Evolutionary conservation across 495 filamentous ascomycete species (phyloP), one percentile per base, ranked within the genome.

Genomic region (Sabuloglossum arenarium): DNA sequence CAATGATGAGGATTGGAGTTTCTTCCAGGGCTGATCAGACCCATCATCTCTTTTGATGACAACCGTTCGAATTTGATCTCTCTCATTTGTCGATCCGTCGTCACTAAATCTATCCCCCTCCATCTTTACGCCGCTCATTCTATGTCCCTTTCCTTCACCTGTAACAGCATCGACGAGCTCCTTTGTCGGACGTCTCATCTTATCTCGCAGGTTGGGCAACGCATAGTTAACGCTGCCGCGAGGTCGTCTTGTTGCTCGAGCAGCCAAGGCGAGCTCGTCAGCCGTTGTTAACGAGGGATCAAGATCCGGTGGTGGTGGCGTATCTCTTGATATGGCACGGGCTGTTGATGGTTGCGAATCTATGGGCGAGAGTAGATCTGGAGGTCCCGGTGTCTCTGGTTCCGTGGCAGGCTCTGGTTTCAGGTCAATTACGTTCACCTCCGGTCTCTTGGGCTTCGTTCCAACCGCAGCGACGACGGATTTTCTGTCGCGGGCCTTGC

Each of bases 111-210:
- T 30, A 29, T 12, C 28, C 4, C 47, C 47, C 47, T 51, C 47
- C 47, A 19, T 14, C 47, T 29, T 51, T 19, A 51, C 47, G 5
- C 47, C 47, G 21, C 55, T 32, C 31, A 28, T 24, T 4, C 42
- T 16, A 9, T 21, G 45, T 9, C 24, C 55, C 45, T 57, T 50
- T n/a, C 45, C 39, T 14, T 57, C 57, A 14, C 37, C 57, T 30
- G 37, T 39, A 25, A 89, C 85, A 8, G 85, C 85, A 64, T 86
- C 83, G 34, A 80, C 73, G 6, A 90, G 66, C 54, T 83, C 75
- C 59, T 83, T 85, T 16, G 81, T 83, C 23, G 85, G 82, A 52
- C 87, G 79, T 53, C 87, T 76, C 87, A 94, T 93, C 69, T 94
- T 94, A 61, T 80, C 83, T 53, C 84, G 75, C 31, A 94, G 70